Conservation (phyloP, 371 early-diverging fungal species). For the Mucor racemosus region DNA sequence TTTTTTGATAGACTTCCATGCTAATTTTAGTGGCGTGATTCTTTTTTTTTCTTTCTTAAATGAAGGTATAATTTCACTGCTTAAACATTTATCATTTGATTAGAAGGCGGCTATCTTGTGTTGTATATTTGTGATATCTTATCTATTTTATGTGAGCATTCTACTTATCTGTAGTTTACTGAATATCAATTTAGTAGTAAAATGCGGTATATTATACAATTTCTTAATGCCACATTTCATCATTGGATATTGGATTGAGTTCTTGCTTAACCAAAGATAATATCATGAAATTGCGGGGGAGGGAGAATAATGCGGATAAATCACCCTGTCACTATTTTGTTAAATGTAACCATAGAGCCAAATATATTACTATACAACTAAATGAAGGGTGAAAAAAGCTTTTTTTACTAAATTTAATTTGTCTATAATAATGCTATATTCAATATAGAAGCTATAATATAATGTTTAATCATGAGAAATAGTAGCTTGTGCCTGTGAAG, state of each 20-base stretch:
- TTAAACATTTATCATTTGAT: constrained; percentile 4
- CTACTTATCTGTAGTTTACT: no score
- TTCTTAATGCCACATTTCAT: no score
- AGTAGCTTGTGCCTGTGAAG: constrained; percentile 43
- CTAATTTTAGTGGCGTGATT: constrained; percentile 12
- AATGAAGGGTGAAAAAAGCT: no score
- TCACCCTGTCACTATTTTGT: no score
- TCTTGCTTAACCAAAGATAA: not conserved
- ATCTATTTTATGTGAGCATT: not conserved
- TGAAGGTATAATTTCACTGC: not conserved
- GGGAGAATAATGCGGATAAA: not conserved
- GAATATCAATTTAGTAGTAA: no score
- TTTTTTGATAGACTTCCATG: constrained; percentile 6
- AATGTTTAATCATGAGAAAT: constrained; percentile 28
- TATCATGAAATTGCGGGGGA: not conserved
- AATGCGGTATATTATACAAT: no score
- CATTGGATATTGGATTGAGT: not conserved
- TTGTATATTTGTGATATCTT: not conserved
- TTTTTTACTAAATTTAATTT: not conserved
- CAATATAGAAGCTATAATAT: not conserved
- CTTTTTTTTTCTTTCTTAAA: not conserved
- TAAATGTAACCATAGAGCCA: not conserved
- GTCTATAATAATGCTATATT: not conserved
- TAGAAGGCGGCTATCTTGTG: not conserved
- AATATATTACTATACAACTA: no score